phyloP scores from a whole-genome alignment of 192 early-diverging fungal species.

The Backusella australiensis region DNA sequence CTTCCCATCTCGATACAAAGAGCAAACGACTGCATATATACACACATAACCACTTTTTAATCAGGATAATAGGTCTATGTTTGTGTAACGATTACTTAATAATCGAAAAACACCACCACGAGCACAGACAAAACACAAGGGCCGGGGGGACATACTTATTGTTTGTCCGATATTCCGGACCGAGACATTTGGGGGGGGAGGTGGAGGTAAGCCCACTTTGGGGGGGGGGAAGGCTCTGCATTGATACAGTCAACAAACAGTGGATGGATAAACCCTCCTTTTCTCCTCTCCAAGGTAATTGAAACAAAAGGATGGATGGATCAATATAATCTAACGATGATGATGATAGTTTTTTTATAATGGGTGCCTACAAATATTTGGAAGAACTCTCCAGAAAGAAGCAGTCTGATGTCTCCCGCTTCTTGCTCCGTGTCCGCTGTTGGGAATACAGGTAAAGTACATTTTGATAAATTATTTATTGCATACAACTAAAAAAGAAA shows the following conservation, averaged over 20 bases:
- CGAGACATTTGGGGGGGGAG: background rate
- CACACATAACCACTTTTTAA: no score
- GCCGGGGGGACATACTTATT: background rate
- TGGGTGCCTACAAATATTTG: conserved; percentile 80
- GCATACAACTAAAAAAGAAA: no score
- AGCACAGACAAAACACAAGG: background rate
- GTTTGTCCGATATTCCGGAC: background rate
- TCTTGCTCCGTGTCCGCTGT: conserved; percentile 95
- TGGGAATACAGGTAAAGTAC: conserved; percentile 76
- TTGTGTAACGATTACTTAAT: no score
- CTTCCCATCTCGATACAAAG: no score
- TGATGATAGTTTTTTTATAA: conserved; percentile 11
- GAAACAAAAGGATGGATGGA: background rate
- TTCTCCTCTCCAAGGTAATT: background rate
- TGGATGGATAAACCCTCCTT: background rate
- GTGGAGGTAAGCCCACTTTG: background rate
- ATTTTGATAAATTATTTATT: background rate
- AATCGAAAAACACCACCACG: no score
- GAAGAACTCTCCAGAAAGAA: conserved; percentile 98
- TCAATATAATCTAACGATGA: background rate
- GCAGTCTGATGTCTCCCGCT: conserved; percentile 98
- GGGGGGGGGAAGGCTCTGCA: background rate
- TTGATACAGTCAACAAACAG: background rate
- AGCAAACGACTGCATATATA: no score
- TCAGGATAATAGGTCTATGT: no score